Evolutionary conservation across 2,329 filamentous ascomycete species (phyloP), one percentile per base, ranked within the genome.

Genomic region (Penicillium sp.): DNA sequence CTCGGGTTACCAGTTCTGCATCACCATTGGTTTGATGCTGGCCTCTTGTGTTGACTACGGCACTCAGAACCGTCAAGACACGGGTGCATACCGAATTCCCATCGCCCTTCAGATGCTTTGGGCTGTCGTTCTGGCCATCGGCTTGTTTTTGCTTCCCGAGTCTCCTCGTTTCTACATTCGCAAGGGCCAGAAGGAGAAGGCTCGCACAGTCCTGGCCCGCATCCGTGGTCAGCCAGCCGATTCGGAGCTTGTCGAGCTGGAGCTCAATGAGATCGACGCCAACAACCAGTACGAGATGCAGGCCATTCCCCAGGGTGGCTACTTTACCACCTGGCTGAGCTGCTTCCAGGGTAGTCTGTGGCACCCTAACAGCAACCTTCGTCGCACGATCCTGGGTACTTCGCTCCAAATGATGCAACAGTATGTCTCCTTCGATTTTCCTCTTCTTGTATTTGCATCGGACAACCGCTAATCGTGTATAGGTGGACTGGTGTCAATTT

Each of bases 151-250:
- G 64, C 83, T 95, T 7, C 89, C 89, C 50, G 89, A 95, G 69
- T 92, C 88, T 0, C 89, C 89, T 41, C 86, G 89, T 65, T 95
- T 84, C 78, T 92, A 81, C 64, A 87, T 95, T 73, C 89, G 88
- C 78, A 85, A 83, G 69, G 86, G 86, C 48, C 75, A 82, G 53
- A 76, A 89, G 44, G 81, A 85, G 35, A 66, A 77, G 49, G 89
- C 89, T 29, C 79, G 83, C 51, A 53, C 71, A 1, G 74, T 82
- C 11, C 79, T 95, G 6, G 72, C 80, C 49, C 80, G 77, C 50
- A 80, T 95, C 28, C 87, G 89, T 67, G 87, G 87, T 53, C 87
- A 95, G 74, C 79, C 85, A 41, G 64, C 72, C 45, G 81, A 87
- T 46, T 91, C 87, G 18, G 80, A 86, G 55, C 90, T 82, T 70